phyloP scores from a whole-genome alignment of 768 basidiomycete species.

The Zangia roseola region DNA sequence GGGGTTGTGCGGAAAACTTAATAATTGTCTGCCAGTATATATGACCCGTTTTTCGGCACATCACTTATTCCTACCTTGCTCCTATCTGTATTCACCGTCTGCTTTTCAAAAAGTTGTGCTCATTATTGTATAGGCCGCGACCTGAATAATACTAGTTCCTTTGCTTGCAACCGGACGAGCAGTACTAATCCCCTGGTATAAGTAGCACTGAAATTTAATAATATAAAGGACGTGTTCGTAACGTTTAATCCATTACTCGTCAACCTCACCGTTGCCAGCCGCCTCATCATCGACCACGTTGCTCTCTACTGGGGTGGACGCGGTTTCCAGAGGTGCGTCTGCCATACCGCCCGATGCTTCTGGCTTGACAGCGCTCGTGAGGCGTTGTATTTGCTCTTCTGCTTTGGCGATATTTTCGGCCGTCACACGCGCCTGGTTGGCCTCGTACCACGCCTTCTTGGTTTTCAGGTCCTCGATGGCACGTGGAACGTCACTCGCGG shows the following conservation, averaged over 20 bases:
- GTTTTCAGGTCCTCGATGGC: constrained; percentile 87
- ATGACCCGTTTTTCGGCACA: constrained; percentile 28
- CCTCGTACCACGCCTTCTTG: constrained; percentile 94
- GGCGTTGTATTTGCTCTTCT: constrained; percentile 67
- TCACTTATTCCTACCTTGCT: constrained; percentile 41
- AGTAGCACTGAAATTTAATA: constrained; percentile 19
- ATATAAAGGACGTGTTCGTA: constrained; percentile 13
- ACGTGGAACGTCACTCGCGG: constrained; percentile 72
- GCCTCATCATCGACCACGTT: constrained; percentile 32
- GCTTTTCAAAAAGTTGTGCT: constrained; percentile 35
- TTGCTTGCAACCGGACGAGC: constrained; percentile 11
- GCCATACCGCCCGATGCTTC: constrained; percentile 38
- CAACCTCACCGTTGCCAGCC: constrained; percentile 38
- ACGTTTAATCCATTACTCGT: constrained; percentile 26
- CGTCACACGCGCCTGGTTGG: constrained; percentile 82
- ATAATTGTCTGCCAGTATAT: constrained; percentile 32
- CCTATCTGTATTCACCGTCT: constrained; percentile 36
- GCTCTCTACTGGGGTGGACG: constrained; percentile 40
- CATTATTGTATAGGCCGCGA: constrained; percentile 36
- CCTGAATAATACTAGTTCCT: constrained; percentile 31
- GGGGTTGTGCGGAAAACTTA: constrained; percentile 30
- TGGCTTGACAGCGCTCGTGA: constrained; percentile 45
- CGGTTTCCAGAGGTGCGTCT: constrained; percentile 46
- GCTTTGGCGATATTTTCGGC: constrained; percentile 80
- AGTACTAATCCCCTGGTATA: constrained; percentile 16